Evolutionary conservation across 2,329 filamentous ascomycete genomes (phyloP).

Genomic region (Penicillium freii): DNA sequence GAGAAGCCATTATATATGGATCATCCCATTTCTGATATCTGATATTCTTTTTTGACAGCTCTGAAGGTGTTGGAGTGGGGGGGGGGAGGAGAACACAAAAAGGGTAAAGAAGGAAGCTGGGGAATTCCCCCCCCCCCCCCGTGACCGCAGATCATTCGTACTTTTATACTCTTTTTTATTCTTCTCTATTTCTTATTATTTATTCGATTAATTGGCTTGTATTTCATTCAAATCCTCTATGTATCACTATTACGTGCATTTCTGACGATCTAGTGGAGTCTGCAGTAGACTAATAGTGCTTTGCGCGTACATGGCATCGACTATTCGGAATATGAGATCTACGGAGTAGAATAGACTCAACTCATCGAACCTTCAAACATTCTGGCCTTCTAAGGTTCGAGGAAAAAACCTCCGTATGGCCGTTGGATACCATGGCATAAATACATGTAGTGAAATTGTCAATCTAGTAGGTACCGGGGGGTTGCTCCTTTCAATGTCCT

Average conservation of each 20-base stretch:
- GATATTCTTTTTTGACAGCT: too few relatives aligned
- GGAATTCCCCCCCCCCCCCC: background rate
- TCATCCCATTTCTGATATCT: background rate
- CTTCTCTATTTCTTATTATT: background rate
- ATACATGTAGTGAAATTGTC: background rate
- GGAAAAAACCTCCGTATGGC: background rate
- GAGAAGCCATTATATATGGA: background rate
- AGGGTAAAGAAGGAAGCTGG: background rate
- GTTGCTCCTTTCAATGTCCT: background rate
- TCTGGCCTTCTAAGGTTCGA: background rate
- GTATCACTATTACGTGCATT: background rate
- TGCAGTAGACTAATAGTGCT: background rate
- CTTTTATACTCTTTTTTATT: background rate
- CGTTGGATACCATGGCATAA: background rate
- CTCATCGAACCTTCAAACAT: too few relatives aligned
- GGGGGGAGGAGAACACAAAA: background rate
- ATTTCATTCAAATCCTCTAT: background rate
- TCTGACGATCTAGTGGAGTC: background rate
- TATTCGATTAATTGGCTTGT: background rate
- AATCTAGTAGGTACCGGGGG: background rate
- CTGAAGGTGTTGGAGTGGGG: background rate
- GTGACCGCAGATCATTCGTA: slow-evolving; percentile 5
- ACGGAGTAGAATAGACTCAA: too few relatives aligned
- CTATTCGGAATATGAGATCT: too few relatives aligned
- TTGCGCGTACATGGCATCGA: background rate